Evolutionary conservation across 2,329 filamentous ascomycete genomes (phyloP).

Genomic region (Talaromyces sp.): DNA sequence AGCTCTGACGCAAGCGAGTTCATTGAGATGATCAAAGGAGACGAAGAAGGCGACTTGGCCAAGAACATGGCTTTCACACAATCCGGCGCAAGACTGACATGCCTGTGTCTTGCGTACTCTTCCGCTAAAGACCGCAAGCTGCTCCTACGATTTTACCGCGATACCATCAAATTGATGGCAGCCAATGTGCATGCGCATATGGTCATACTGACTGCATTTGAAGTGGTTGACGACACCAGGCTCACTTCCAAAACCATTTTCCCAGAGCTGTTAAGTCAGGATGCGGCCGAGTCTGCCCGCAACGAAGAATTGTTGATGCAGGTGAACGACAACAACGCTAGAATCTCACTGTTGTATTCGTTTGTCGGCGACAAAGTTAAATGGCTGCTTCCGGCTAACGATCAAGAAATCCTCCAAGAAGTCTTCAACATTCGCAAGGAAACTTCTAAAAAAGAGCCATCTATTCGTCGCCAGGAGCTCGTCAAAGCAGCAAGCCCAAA

Average conservation of each 20-base stretch:
- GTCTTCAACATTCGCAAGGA: slow-evolving; percentile 71
- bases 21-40: slow-evolving; percentile 82
- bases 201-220: slow-evolving; percentile 78
- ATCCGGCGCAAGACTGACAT: slow-evolving; percentile 76
- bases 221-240: slow-evolving; percentile 92
- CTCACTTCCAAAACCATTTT: slow-evolving; percentile 81
- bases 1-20: slow-evolving; percentile 82
- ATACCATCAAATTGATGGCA: slow-evolving; percentile 79
- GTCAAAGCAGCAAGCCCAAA: slow-evolving; percentile 67
- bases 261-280: slow-evolving; percentile 74
- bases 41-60: slow-evolving; percentile 81
- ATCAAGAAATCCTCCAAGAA: slow-evolving; percentile 68
- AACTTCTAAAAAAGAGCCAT: slow-evolving; percentile 90
- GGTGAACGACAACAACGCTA: slow-evolving; percentile 43
- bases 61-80: slow-evolving; percentile 97
- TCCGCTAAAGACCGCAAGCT: slow-evolving; percentile 89
- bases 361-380: slow-evolving; percentile 60
- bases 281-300: slow-evolving; percentile 34
- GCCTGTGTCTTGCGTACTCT: slow-evolving; percentile 75
- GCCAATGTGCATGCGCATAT: slow-evolving; percentile 72
- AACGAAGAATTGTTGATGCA: slow-evolving; percentile 41
- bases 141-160: slow-evolving; percentile 83
- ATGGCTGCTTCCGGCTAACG: slow-evolving; percentile 58
- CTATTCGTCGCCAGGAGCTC: slow-evolving; percentile 69
- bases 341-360: slow-evolving; percentile 70